phyloP scores from a whole-genome alignment of 768 basidiomycete genomes.

The Fomitopsis pulvina region DNA sequence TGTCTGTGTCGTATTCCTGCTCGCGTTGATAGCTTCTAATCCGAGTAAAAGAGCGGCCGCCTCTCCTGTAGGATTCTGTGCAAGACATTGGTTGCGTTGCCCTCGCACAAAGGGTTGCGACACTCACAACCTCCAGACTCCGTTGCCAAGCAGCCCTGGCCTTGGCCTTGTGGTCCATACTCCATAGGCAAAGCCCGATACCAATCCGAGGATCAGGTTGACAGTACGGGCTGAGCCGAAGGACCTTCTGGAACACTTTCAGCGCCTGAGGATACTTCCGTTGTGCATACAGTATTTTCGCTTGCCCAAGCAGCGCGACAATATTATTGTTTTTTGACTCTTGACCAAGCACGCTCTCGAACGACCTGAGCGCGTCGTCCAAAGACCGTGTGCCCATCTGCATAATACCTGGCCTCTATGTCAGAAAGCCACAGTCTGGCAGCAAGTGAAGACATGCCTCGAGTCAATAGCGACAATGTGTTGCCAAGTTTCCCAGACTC shows the following conservation, averaged over 20 bases:
- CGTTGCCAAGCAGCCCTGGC: conserved; percentile 90
- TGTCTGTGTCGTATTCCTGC: conserved; percentile 60
- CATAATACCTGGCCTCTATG: conserved; percentile 54
- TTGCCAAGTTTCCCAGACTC: conserved; percentile 54
- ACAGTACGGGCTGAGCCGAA: conserved; percentile 71
- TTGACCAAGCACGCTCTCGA: conserved; percentile 69
- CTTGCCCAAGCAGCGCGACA: conserved; percentile 85
- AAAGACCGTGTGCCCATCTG: conserved; percentile 74
- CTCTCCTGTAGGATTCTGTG: conserved; percentile 73
- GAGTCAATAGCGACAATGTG: conserved; percentile 55
- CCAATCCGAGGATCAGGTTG: conserved; percentile 92
- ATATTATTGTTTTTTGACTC: conserved; percentile 69
- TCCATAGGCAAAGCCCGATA: conserved; percentile 91
- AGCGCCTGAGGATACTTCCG: conserved; percentile 76
- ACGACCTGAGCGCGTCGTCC: conserved; percentile 76
- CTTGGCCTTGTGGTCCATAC: conserved; percentile 73
- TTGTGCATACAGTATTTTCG: conserved; percentile 77
- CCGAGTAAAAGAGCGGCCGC: conserved; percentile 79
- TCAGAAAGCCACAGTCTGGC: not conserved
- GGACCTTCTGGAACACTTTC: conserved; percentile 78
- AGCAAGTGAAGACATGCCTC: conserved; percentile 39
- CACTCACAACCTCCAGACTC: conserved; percentile 66
- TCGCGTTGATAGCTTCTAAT: conserved; percentile 78
- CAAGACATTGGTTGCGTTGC: not conserved
- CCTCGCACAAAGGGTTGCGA: too few relatives aligned